Base-by-base conservation (phyloP, 371 early-diverging fungal species). In the Mucor piriformis region DNA sequence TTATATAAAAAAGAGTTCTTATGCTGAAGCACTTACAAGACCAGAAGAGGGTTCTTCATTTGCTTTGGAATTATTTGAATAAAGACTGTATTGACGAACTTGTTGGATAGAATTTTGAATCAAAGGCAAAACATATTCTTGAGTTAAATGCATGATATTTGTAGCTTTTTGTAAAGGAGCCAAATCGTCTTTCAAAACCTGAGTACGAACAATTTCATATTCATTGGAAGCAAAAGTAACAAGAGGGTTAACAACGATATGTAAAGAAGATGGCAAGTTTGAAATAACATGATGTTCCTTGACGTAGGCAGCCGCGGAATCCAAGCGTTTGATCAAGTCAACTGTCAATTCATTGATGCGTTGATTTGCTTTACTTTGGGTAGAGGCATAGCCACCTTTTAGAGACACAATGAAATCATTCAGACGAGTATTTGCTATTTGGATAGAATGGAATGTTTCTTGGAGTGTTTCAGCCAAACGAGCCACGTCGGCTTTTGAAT, bases 121-220 rank as follows among this genome's bases (percentile, higher is more conserved):
- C 18, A 81, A 58, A 21, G 83, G 83, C 15, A 85, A 62, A 2
- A 83, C 70, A 50, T 80, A 75, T 42, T 72, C 73, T 16, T 74
- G 76, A 23, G 82, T 81, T 40, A 85, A 49, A 1, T 72, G 60
- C 18, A 83, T 46, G 16, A 85, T 77, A 63, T 80, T 76, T 43
- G 74, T 74, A 0, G 85, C 83, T 64, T 83, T 85, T 63, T 81
- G 77, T 29, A 79, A 32, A 10, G 81, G 70, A 33, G 81, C 51
- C 11, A 77, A 49, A 29, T 85, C 81, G 15, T 60, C 63, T 51
- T 81, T 81, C 51, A 60, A 43, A 11, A 75, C 59, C 62, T 82
- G 80, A 18, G 64, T 58, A 51, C 81, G 77, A 35, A 83, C 70
- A 15, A 73, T 74, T 29, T 64, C 73, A 60, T 81, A 81, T 54